phyloP scores from a whole-genome alignment of 352 stramenopile species.

The Phytophthora tentaculata region DNA sequence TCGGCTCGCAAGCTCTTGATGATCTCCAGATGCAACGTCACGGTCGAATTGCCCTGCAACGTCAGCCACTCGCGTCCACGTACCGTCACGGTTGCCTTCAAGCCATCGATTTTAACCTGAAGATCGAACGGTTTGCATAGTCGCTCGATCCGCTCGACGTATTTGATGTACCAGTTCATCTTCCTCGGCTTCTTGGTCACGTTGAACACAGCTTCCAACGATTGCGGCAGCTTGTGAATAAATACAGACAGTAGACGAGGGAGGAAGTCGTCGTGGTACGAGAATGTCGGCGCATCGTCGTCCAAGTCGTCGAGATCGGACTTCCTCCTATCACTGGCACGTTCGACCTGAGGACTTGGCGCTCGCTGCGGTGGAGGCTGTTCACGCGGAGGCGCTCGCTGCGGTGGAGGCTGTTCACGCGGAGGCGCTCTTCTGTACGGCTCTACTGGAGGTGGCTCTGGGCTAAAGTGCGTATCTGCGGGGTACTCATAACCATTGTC shows the following conservation, averaged over 20 bases:
- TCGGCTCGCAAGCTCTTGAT: conserved; percentile 55
- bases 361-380: conserved; percentile 12
- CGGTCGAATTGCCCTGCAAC: conserved; percentile 48
- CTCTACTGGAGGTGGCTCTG: conserved; percentile 22
- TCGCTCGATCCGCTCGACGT: conserved; percentile 55
- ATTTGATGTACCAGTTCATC: conserved; percentile 76
- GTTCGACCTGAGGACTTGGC: conserved; percentile 20
- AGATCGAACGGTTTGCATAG: conserved; percentile 43
- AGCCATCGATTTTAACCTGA: conserved; percentile 49
- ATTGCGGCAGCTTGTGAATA: conserved; percentile 57
- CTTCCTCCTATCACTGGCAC: background rate
- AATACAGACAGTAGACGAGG: conserved; percentile 57
- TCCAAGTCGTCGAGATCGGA: conserved; percentile 26
- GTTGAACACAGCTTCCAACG: conserved; percentile 61
- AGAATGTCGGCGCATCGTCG: conserved; percentile 49
- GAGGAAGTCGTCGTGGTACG: conserved; percentile 56
- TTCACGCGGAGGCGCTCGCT: conserved; percentile 14
- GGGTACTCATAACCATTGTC: conserved; percentile 26
- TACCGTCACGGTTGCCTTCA: conserved; percentile 49
- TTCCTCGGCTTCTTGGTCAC: conserved; percentile 76
- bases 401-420: conserved; percentile 9
- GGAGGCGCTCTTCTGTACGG: conserved; percentile 24
- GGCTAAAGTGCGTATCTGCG: conserved; percentile 28
- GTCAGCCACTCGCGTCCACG: conserved; percentile 58
- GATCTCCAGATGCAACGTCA: conserved; percentile 51